Evolutionary conservation across 192 early-diverging fungal genomes (phyloP).

Genomic region (Pecoramyces ruminantium): DNA sequence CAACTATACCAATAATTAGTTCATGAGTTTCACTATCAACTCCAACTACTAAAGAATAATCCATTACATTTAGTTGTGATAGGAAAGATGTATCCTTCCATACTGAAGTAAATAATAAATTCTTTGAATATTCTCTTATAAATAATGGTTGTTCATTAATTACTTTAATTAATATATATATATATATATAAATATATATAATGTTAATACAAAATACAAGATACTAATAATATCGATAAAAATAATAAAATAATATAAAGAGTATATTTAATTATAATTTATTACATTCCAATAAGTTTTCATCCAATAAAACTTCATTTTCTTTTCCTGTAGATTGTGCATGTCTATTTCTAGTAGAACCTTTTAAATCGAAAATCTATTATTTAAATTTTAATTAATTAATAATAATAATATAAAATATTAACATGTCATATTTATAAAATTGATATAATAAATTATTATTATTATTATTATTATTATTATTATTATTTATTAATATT

Average conservation of each 20-base stretch:
- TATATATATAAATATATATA: not conserved
- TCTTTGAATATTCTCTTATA: conserved; percentile 78
- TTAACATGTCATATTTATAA: too few species aligned
- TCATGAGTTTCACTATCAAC: conserved; percentile 73
- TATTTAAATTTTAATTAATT: too few species aligned
- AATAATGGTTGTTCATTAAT: conserved; percentile 78
- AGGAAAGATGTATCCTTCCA: conserved; percentile 91
- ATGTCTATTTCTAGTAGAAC: conserved; percentile 85
- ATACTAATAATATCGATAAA: too few species aligned
- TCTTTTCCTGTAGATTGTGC: conserved; percentile 68
- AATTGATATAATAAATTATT: too few species aligned
- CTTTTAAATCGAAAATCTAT: conserved; percentile 81
- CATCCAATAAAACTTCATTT: conserved; percentile 79
- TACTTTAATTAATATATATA: conserved; percentile 14
- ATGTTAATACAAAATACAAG: too few species aligned
- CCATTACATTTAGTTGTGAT: conserved; percentile 89
- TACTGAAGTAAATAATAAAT: conserved; percentile 63
- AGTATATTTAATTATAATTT: not conserved
- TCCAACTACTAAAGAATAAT: conserved; percentile 90
- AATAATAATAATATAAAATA: too few species aligned
- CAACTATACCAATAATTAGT: conserved; percentile 92
- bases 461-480: too few species aligned
- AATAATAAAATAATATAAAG: too few species aligned
- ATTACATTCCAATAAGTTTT: conserved; percentile 77
- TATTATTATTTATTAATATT: not conserved